Evolutionary conservation across 495 filamentous ascomycete species (phyloP), one percentile per base, ranked within the genome.

Genomic region (Aspergillus baeticus): DNA sequence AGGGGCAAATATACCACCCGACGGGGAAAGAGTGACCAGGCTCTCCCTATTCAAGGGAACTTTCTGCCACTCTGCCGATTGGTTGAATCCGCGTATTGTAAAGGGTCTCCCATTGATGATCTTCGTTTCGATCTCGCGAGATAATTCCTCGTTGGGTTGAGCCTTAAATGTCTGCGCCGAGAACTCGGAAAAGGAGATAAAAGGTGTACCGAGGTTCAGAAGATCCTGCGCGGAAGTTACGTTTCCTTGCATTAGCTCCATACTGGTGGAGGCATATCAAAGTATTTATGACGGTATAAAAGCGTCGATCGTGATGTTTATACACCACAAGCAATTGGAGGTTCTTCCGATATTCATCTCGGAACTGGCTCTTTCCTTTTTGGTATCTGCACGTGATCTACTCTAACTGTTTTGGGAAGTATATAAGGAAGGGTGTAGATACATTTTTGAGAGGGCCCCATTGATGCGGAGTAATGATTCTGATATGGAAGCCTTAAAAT

Each of bases 151-250:
- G 14, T 54, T 23, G 10, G 54, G 22, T 26, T 51, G 37, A 10
- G 36, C 22, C 8, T 43, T 23, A 15, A 61, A 43, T 34, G 41
- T 34, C 37, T 54, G 51, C n/a, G 54, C 46, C 38, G 55, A 56
- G 44, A 61, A 59, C 62, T 64, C 62, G 59, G 62, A 61, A 61
- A 64, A 61, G 15, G 55, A 49, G 29, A 59, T 48, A 57, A 64
- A 64, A 15, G 59, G 59, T 2, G 36, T 23, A 15, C 56, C 62
- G 37, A 35, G 50, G 6, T 44, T 37, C 20, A 61, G 43, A 34
- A 64, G 58, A 29, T 51, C 48, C 31, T 57, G 48, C n/a, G 46
- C 47, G 15, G 52, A 57, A 7, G 53, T 39, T 10, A 43, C 20
- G 4, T 57, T 53, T 21, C 36, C 10, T 6, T 43, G 44, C 13